Conservation (phyloP, 2,329 filamentous ascomycete species). For the Clonostachys byssicola region DNA sequence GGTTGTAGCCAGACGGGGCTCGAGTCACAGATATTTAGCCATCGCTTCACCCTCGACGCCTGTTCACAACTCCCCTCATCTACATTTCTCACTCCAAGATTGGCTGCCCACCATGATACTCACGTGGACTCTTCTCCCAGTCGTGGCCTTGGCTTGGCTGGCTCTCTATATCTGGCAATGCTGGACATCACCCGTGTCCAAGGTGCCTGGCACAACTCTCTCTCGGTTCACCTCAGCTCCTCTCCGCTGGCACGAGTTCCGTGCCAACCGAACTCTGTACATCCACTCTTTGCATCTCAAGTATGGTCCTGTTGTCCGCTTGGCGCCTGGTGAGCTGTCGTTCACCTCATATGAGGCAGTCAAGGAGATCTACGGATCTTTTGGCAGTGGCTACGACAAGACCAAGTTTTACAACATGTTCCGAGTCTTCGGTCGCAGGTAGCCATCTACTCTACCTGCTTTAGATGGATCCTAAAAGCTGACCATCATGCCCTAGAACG, state of each 20-base stretch:
- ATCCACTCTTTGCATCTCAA: conserved; percentile 35
- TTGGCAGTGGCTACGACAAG: conserved; percentile 41
- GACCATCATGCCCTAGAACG: conserved; percentile 48
- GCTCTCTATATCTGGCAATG: too few relatives aligned
- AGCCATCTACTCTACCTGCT: conserved; percentile 45
- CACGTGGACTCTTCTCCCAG: too few relatives aligned
- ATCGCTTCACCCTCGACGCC: too few relatives aligned
- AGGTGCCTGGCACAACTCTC: conserved; percentile 28
- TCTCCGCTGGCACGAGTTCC: conserved; percentile 36
- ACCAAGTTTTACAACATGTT: conserved; percentile 52
- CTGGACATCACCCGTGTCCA: conserved; percentile 4
- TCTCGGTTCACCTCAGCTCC: conserved; percentile 38
- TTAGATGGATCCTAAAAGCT: conserved; percentile 45
- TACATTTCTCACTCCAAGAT: too few relatives aligned
- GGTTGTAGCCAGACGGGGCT: too few relatives aligned
- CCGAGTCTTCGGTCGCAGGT: conserved; percentile 44
- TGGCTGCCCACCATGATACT: too few relatives aligned
- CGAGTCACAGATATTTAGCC: too few relatives aligned
- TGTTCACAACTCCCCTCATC: too few relatives aligned
- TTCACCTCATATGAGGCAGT: conserved; percentile 36
- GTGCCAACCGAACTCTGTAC: conserved; percentile 30
- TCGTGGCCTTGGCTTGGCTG: too few relatives aligned
- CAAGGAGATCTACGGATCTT: conserved; percentile 47
- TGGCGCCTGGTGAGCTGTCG: conserved; percentile 39
- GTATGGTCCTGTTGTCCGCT: conserved; percentile 41